These are phyloP conservation scores for Aspergillus sparsus DNA, from an alignment of 495 filamentous ascomycete species.

Conservation along the genomic window DNA sequence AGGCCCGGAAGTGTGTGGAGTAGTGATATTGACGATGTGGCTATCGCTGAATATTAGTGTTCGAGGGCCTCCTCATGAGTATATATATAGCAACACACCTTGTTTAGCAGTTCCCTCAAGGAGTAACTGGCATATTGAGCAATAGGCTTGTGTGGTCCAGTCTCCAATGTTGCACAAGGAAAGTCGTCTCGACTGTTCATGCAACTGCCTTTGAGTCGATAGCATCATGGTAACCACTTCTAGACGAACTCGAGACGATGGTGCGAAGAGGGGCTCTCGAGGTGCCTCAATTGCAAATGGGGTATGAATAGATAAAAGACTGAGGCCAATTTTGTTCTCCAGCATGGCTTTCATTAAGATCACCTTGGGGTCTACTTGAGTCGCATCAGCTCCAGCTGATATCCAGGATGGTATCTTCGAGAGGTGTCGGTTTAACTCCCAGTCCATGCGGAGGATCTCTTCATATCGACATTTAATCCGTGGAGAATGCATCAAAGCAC, in stretches of 20 bases:
- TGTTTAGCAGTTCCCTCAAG: slow-evolving; percentile 26
- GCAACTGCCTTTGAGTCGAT: slow-evolving; percentile 37
- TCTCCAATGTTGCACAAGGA: slow-evolving; percentile 43
- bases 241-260: slow-evolving; percentile 41
- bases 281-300: slow-evolving; percentile 47
- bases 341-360: slow-evolving; percentile 37
- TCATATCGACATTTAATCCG: slow-evolving; percentile 47
- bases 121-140: slow-evolving; percentile 42
- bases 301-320: slow-evolving; percentile 43
- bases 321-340: slow-evolving; percentile 41
- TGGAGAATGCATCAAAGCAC: slow-evolving; percentile 45
- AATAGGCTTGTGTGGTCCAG: slow-evolving; percentile 44
- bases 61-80: not conserved
- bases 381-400: slow-evolving; percentile 24
- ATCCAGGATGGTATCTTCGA: slow-evolving; percentile 40
- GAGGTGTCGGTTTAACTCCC: slow-evolving; percentile 42
- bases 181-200: slow-evolving; percentile 38
- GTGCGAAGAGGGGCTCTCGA: slow-evolving; percentile 39
- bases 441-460: slow-evolving; percentile 45
- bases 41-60: slow-evolving; percentile 8
- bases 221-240: slow-evolving; percentile 45
- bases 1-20: slow-evolving; percentile 38
- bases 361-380: slow-evolving; percentile 34
- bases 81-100: slow-evolving; percentile 7
- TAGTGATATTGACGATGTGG: slow-evolving; percentile 25